A percentile compares a stretch with the other conserved stretches of the same genome.
These are phyloP conservation scores for Pseudopyrenochaeta lycopersici DNA, from an alignment of 2,329 filamentous ascomycete genomes.

Conservation along the genomic window DNA sequence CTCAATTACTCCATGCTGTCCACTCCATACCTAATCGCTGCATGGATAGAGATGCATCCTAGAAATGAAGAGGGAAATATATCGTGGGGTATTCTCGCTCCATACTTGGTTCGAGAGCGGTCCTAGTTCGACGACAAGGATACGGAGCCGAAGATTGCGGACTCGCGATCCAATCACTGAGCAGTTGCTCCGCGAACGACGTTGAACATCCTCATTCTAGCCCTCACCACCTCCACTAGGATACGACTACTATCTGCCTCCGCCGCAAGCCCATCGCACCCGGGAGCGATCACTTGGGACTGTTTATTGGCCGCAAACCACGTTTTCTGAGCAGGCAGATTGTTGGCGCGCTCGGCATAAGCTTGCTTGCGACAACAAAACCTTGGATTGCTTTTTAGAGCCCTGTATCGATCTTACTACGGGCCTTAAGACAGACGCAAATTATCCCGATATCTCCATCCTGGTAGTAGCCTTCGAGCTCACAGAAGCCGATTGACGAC, in stretches of 20 bases:
- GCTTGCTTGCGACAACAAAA: no score
- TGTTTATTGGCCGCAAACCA: no score
- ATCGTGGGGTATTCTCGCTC: neutral
- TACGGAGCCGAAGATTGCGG: conserved; percentile 16
- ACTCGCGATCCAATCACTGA: conserved; percentile 27
- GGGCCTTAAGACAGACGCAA: neutral
- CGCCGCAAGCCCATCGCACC: neutral
- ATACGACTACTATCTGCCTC: neutral
- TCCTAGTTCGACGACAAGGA: conserved; percentile 12
- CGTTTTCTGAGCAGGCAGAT: no score
- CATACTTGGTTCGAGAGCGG: neutral
- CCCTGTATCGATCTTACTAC: neutral
- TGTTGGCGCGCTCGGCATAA: no score
- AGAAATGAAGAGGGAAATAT: neutral
- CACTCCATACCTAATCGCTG: no score
- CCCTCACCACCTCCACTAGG: conserved; percentile 1
- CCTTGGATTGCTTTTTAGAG: no score
- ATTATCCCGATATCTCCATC: neutral
- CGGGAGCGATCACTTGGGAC: neutral
- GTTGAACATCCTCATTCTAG: conserved; percentile 9
- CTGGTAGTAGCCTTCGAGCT: neutral
- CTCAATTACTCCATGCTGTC: no score
- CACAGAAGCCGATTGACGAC: neutral
- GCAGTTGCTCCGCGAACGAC: conserved; percentile 21
- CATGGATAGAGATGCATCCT: no score